phyloP scores from a whole-genome alignment of 148 eudicot genomes.

The Rhododendron williamsianum region DNA sequence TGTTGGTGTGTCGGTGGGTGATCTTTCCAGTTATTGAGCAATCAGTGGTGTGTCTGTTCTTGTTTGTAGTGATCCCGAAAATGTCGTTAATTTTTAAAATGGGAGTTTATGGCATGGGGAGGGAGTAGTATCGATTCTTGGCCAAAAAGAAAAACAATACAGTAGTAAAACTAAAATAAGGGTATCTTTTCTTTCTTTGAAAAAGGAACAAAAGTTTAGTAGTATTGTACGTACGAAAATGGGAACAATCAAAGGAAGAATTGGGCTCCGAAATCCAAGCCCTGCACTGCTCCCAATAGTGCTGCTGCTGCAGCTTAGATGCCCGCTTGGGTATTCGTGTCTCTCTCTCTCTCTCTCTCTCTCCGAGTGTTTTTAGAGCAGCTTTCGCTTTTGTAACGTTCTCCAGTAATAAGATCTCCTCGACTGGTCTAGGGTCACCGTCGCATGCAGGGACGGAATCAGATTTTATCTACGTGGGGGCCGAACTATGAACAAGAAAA shows the following conservation, averaged over 20 bases:
- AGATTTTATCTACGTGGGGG: no score
- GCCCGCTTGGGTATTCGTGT: conserved; percentile 15
- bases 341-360: neutral
- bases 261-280: conserved; percentile 2
- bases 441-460: no score
- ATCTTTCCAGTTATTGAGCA: neutral
- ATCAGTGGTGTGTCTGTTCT: neutral
- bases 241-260: neutral
- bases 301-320: neutral
- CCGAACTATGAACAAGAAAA: no score
- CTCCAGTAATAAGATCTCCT: neutral
- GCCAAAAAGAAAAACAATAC: no score
- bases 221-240: neutral
- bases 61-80: conserved; percentile 17
- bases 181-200: neutral
- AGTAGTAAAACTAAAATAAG: no score
- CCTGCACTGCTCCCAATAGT: neutral
- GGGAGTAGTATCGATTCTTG: no score
- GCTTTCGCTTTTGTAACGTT: conserved; percentile 16
- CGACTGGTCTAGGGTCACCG: no score
- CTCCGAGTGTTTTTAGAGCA: conserved; percentile 10
- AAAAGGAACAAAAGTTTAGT: neutral
- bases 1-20: conserved; percentile 16
- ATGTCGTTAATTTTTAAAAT: neutral
- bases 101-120: neutral